Percentiles rank a stretch among this genome's conserved stretches.
phyloP scores from a whole-genome alignment of 768 basidiomycete genomes.

The Phylloporus sp. region DNA sequence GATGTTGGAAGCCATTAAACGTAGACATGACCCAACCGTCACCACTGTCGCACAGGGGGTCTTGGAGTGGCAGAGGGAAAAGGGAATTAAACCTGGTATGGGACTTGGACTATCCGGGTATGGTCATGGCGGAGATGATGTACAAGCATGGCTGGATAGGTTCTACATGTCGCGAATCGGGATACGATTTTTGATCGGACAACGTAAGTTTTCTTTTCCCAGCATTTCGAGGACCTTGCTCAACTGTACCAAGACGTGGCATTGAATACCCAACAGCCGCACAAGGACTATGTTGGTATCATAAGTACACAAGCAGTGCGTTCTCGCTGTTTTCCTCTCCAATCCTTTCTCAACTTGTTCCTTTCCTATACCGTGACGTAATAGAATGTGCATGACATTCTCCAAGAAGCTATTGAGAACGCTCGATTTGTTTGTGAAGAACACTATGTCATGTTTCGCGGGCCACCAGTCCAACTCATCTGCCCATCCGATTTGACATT shows the following conservation, averaged over 20 bases:
- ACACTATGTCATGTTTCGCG: conserved; percentile 93
- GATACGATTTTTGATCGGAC: conserved; percentile 95
- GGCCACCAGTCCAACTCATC: conserved; percentile 93
- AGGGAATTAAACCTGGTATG: conserved; percentile 28
- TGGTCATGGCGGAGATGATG: conserved; percentile 73
- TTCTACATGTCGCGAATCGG: conserved; percentile 97
- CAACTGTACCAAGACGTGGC: conserved; percentile 67
- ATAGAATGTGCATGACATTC: conserved; percentile 92
- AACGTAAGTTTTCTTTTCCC: conserved; percentile 56
- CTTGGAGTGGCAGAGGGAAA: conserved; percentile 84
- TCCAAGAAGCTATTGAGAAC: conserved; percentile 97
- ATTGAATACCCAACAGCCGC: conserved; percentile 86
- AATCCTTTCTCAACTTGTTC: neutral
- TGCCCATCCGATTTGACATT: conserved; percentile 85
- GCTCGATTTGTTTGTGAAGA: conserved; percentile 95
- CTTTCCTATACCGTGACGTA: neutral
- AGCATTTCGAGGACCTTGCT: neutral
- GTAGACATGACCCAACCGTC: conserved; percentile 94
- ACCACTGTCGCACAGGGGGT: conserved; percentile 96
- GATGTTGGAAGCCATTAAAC: conserved; percentile 83
- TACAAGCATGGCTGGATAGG: conserved; percentile 93
- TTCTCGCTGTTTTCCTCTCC: conserved; percentile 11
- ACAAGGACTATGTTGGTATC: conserved; percentile 92
- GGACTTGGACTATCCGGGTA: conserved; percentile 30
- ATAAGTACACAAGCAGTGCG: conserved; percentile 89